Evolutionary conservation across 768 basidiomycete species (phyloP).

Genomic region (Ramaria rubella): DNA sequence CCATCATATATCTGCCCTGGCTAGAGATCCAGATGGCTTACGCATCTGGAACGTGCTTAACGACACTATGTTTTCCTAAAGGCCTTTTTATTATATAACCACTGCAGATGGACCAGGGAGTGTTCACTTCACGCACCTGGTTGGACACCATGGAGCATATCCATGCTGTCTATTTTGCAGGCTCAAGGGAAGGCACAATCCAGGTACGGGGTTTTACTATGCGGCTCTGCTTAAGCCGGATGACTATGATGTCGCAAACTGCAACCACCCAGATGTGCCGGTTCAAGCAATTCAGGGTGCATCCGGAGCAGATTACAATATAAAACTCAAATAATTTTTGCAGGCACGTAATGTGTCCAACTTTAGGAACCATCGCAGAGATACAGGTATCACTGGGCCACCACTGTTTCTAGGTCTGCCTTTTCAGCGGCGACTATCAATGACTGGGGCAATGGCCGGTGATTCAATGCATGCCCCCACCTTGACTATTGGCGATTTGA

Average conservation of each 20-base stretch:
- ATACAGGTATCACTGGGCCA: constrained; percentile 31
- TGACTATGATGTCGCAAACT: constrained; percentile 17
- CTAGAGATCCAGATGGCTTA: not conserved
- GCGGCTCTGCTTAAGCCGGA: constrained; percentile 25
- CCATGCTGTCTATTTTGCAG: constrained; percentile 30
- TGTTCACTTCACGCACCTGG: constrained; percentile 25
- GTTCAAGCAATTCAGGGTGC: not conserved
- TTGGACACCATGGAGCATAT: constrained; percentile 28
- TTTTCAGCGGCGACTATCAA: not conserved
- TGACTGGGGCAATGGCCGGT: constrained; percentile 12
- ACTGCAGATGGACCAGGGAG: constrained; percentile 32
- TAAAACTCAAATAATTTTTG: not conserved
- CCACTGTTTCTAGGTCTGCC: constrained; percentile 32
- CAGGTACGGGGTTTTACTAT: constrained; percentile 27
- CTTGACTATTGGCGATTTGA: constrained; percentile 34
- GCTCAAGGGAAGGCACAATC: constrained; percentile 26
- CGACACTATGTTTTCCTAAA: not conserved
- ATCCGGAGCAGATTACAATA: not conserved
- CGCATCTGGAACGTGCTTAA: not conserved
- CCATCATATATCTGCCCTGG: constrained; percentile 28
- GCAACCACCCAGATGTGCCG: constrained; percentile 18
- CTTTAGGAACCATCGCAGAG: constrained; percentile 16
- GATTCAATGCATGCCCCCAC: constrained; percentile 35
- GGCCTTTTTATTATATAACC: not conserved
- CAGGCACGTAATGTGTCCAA: not conserved